Base-by-base conservation (phyloP, 768 basidiomycete genomes). In the Trametes maxima region DNA sequence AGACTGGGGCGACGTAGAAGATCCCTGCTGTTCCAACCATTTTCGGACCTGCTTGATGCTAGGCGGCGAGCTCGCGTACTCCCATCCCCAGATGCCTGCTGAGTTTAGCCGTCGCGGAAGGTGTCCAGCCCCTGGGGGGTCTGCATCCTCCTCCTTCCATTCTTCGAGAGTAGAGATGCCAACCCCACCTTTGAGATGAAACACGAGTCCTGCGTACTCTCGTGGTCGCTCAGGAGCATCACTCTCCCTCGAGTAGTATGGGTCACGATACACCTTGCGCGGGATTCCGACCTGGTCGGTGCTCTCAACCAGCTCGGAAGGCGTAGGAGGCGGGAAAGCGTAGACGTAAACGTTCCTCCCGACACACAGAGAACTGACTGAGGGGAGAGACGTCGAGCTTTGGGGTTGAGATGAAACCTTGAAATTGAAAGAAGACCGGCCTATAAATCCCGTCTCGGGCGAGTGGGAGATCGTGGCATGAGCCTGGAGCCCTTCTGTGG, bases 141-240 rank as follows among this genome's bases (percentile, higher is more conserved):
- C 25, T 22, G 44, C 25, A 17, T 53, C 57, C 22, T 22, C 10
- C 17, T 13, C 24, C 52, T 59, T 45, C 85, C 94, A 96, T 12
- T 86, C 81, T 22, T 87, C 81, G 10, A 95, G 75, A 36, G 74
- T 74, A 22, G 73, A 70, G 12, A 91, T 75, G 8, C 85, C 83
- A 42, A 82, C 77, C 1, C 83, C 84, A 5, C 90, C 87, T 65
- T 87, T 86, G 21, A 95, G 76, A 42, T 78, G 77, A 72, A 89
- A 95, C n/a, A 83, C 68, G 0, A 92, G 72, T 0, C 94, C 95
- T 21, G 86, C 94, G 71, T 88, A 95, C 75, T 93, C 89, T 67
- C 85, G 80, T 2, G 87, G 74, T n/a, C 76, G 74, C 35, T 80
- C 79, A 0, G 94, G 89, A 0, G 87, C 81, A 70, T 98, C 96